Percentiles rank a stretch among this genome's conserved stretches.
phyloP scores from a whole-genome alignment of 805 yeast species.

The Yarrowia sp. region DNA sequence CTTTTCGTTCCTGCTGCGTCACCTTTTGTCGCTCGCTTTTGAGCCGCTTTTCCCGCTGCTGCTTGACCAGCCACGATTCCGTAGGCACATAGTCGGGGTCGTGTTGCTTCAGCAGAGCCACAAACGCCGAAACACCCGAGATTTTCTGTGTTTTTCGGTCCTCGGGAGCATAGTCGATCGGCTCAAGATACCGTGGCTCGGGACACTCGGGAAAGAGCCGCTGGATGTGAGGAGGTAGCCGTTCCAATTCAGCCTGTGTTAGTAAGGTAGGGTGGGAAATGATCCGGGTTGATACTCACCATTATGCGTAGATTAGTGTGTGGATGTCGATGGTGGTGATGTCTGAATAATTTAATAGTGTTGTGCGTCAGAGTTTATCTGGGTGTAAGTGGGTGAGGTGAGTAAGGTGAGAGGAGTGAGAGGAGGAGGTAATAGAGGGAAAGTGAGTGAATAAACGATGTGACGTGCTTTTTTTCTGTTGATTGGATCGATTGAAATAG shows the following conservation, averaged over 20 bases:
- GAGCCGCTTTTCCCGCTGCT: conserved; percentile 46
- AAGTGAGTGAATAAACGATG: too few relatives aligned
- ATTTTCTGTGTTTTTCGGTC: conserved; percentile 57
- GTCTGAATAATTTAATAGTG: conserved; percentile 11
- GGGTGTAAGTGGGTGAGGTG: neutral
- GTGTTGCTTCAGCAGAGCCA: conserved; percentile 47
- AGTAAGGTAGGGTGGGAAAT: neutral
- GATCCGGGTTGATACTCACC: conserved; percentile 6
- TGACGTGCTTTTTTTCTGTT: too few relatives aligned
- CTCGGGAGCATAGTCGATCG: conserved; percentile 59
- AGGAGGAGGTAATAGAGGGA: too few relatives aligned
- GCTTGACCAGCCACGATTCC: conserved; percentile 49
- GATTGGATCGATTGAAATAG: too few relatives aligned
- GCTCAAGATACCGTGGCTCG: conserved; percentile 59
- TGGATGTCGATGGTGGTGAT: conserved; percentile 12
- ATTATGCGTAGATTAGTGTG: conserved; percentile 12
- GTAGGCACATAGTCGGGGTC: conserved; percentile 47
- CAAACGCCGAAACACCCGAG: conserved; percentile 54
- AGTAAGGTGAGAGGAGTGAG: neutral
- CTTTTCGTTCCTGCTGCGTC: conserved; percentile 51
- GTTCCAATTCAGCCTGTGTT: conserved; percentile 52
- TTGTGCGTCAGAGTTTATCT: conserved; percentile 25
- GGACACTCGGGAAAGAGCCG: conserved; percentile 64
- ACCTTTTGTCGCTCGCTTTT: conserved; percentile 45
- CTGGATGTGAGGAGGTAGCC: conserved; percentile 56